These are phyloP conservation scores for Toxoplasma gondii DNA, from an alignment of 169 alveolate genomes.

Conservation along the genomic window DNA sequence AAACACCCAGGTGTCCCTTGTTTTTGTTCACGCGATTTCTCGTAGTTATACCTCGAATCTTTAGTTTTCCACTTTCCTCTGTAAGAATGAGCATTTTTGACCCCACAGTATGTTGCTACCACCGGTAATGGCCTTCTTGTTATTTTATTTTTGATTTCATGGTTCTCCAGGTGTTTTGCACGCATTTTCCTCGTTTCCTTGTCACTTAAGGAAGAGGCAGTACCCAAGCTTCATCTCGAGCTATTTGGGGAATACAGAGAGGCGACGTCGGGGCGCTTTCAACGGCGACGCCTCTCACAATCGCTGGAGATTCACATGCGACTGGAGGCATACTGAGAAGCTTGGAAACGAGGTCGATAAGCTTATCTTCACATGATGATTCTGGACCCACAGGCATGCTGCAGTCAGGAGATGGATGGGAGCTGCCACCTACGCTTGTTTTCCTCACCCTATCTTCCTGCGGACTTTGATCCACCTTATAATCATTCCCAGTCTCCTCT, in stretches of 20 bases:
- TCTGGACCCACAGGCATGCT: not conserved
- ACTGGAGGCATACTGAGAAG: constrained; percentile 33
- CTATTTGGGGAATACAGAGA: constrained; percentile 38
- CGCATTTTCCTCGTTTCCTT: too few relatives aligned
- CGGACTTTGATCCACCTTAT: not conserved
- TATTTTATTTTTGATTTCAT: too few relatives aligned
- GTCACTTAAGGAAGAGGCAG: not conserved
- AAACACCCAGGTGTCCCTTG: too few relatives aligned
- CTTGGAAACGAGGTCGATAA: not conserved
- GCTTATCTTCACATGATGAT: not conserved
- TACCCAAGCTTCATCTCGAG: constrained; percentile 32
- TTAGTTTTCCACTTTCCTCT: too few relatives aligned
- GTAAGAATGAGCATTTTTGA: too few relatives aligned
- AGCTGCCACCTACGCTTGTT: not conserved
- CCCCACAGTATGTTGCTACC: too few relatives aligned
- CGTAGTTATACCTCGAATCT: too few relatives aligned
- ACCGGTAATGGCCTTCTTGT: too few relatives aligned
- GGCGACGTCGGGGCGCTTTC: constrained; percentile 25
- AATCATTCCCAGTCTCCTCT: not conserved
- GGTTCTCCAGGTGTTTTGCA: too few relatives aligned
- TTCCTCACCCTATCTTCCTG: not conserved
- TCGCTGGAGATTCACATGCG: constrained; percentile 14
- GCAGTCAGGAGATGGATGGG: not conserved
- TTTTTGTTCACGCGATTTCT: too few relatives aligned
- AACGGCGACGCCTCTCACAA: constrained; percentile 26